Evolutionary conservation across 108 stramenopile genomes (phyloP).

Genomic region (Cyclotella cryptica): DNA sequence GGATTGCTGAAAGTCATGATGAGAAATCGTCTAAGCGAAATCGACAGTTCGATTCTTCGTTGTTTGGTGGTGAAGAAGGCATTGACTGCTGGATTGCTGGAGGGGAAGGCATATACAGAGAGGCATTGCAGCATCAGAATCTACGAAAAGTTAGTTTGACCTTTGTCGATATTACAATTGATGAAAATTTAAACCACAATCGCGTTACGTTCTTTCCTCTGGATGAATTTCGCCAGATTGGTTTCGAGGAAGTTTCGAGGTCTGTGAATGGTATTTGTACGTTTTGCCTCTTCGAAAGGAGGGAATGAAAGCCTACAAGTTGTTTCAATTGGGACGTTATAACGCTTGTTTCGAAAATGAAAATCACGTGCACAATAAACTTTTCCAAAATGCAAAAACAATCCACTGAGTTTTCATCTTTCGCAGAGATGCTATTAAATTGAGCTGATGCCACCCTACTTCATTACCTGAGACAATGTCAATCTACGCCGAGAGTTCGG

Average conservation of each 20-base stretch:
- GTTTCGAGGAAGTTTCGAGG: slow-evolving; percentile 29
- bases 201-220: slow-evolving; percentile 40
- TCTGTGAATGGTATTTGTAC: slow-evolving; percentile 18
- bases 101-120: slow-evolving; percentile 73
- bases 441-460: not conserved
- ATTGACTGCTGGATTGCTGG: slow-evolving; percentile 85
- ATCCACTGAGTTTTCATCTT: not conserved
- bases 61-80: not conserved
- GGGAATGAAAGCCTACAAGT: not conserved
- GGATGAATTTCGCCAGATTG: slow-evolving; percentile 12
- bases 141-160: slow-evolving; percentile 67
- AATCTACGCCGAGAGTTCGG: slow-evolving; percentile 37
- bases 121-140: slow-evolving; percentile 65
- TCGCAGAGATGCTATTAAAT: not conserved
- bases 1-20: not conserved
- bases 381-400: not conserved
- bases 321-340: too few species aligned
- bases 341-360: too few species aligned
- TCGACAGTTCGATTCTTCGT: slow-evolving; percentile 1
- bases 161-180: slow-evolving; percentile 40
- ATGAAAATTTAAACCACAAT: not conserved
- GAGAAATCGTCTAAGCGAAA: too few species aligned
- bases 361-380: not conserved
- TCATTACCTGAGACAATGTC: slow-evolving; percentile 17
- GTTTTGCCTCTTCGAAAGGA: slow-evolving; percentile 26